Conservation (phyloP, 2,329 filamentous ascomycete genomes). For the Botrytis elliptica region DNA sequence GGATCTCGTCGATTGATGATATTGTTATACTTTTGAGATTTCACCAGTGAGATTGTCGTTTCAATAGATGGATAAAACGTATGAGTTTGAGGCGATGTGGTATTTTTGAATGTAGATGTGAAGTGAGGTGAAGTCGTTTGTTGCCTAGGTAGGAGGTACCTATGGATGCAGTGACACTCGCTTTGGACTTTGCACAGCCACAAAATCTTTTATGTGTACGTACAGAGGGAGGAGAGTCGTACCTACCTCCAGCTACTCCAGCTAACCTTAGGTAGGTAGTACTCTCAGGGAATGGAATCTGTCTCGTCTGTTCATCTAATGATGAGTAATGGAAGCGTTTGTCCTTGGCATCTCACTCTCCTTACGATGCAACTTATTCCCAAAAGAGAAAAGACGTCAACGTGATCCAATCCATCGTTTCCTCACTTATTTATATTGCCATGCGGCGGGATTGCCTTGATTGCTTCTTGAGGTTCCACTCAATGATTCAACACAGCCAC, state of each 20-base stretch:
- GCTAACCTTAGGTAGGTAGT: background rate
- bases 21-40: background rate
- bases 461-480: background rate
- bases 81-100: background rate
- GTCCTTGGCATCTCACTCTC: background rate
- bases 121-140: background rate
- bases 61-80: background rate
- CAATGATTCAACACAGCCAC: background rate
- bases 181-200: conserved; percentile 4
- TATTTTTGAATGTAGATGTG: background rate
- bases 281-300: background rate
- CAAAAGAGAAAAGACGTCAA: background rate
- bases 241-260: no score
- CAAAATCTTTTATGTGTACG: background rate
- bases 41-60: background rate
- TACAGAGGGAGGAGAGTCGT: background rate
- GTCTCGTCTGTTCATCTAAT: background rate
- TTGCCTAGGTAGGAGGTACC: background rate
- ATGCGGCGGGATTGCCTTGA: background rate
- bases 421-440: background rate
- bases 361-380: background rate
- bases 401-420: background rate
- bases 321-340: background rate
- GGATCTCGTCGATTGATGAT: background rate
- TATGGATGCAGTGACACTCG: background rate